These are phyloP conservation scores for Maudiozyma humilis DNA, from an alignment of 1,139 yeast species.

Conservation along the genomic window DNA sequence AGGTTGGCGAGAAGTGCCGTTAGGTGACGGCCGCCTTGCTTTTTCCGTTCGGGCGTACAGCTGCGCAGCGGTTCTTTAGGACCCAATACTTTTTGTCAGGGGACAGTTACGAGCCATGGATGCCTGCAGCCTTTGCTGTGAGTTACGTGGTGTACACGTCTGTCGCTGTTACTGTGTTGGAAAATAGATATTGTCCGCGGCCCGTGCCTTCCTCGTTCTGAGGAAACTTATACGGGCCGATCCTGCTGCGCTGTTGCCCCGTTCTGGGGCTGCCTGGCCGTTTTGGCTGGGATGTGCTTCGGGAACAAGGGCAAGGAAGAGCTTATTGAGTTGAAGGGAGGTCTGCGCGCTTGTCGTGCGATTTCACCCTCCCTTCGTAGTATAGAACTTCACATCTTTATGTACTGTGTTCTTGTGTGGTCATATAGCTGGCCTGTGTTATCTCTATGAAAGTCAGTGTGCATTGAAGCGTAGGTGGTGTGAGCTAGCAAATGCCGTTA, in stretches of 20 bases:
- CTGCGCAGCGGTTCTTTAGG: too few species aligned
- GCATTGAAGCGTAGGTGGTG: too few species aligned
- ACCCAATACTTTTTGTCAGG: conserved; percentile 7
- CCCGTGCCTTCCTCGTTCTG: conserved; percentile 2
- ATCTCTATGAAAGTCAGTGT: too few species aligned
- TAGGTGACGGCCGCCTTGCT: conserved; percentile 1
- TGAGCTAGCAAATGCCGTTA: too few species aligned
- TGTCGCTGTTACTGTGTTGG: conserved; percentile 6
- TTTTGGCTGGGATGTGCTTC: too few species aligned
- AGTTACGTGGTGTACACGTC: neutral
- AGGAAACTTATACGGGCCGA: neutral
- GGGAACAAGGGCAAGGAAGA: conserved; percentile 4
- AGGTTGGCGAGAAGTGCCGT: too few species aligned
- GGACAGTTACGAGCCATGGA: too few species aligned
- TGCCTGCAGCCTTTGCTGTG: neutral
- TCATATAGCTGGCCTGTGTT: too few species aligned
- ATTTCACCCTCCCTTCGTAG: conserved; percentile 1
- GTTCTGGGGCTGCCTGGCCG: conserved; percentile 1
- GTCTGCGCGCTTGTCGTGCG: neutral
- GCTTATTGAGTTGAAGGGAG: conserved; percentile 4
- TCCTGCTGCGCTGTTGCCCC: neutral
- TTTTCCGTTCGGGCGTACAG: too few species aligned
- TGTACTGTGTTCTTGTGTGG: too few species aligned
- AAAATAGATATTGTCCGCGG: conserved; percentile 4
- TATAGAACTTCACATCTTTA: conserved; percentile 4